A percentile compares a stretch with the other conserved stretches of the same genome.
Conservation (phyloP, 495 filamentous ascomycete genomes). For the Apiosordaria backusii region DNA sequence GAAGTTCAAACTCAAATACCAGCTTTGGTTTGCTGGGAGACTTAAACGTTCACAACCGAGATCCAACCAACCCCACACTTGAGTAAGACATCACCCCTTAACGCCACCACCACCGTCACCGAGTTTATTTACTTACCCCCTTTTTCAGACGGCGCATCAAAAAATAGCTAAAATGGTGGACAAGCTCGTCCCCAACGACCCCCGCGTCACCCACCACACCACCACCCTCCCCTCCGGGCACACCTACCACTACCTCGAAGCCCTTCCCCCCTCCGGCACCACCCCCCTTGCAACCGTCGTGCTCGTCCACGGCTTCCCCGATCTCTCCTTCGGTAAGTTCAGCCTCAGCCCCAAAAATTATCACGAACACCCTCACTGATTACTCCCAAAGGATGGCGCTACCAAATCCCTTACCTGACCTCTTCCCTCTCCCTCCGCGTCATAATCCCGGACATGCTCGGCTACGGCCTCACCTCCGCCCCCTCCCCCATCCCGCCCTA, state of each 20-base stretch:
- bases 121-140: neutral
- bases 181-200: slow-evolving; percentile 61
- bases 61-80: neutral
- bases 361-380: too few species aligned
- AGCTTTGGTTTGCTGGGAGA: neutral
- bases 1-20: neutral
- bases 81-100: neutral
- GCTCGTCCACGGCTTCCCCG: slow-evolving; percentile 59
- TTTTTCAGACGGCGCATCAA: neutral
- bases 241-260: slow-evolving; percentile 69
- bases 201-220: slow-evolving; percentile 59
- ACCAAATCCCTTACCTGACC: slow-evolving; percentile 70
- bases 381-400: too few species aligned
- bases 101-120: neutral
- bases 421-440: slow-evolving; percentile 59
- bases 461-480: slow-evolving; percentile 67
- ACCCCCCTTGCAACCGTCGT: slow-evolving; percentile 58
- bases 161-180: slow-evolving; percentile 35
- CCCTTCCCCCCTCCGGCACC: slow-evolving; percentile 41
- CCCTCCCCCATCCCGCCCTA: slow-evolving; percentile 51
- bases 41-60: neutral
- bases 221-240: slow-evolving; percentile 48
- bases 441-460: slow-evolving; percentile 48
- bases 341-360: too few species aligned
- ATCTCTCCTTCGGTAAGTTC: slow-evolving; percentile 65